phyloP scores from a whole-genome alignment of 345 rosid species.

The Reutealis trisperma region DNA sequence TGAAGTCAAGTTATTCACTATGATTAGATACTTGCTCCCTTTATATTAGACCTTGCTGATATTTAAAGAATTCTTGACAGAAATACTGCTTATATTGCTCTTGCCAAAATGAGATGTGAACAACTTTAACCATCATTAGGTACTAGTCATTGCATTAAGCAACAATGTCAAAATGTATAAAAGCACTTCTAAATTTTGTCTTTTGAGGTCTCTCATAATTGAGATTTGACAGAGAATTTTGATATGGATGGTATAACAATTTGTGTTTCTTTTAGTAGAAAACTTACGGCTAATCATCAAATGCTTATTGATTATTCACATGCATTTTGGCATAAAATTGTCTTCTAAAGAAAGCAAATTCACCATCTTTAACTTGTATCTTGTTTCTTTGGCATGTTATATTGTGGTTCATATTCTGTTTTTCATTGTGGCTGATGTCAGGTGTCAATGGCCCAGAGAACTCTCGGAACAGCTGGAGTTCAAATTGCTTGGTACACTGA shows the following conservation, averaged over 20 bases:
- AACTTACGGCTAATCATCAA: neutral
- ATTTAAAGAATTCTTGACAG: neutral
- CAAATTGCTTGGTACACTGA: conserved; percentile 77
- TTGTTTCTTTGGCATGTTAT: neutral
- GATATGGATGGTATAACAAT: neutral
- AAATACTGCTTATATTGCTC: neutral
- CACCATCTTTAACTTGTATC: neutral
- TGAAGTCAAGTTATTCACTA: neutral
- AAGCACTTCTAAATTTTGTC: neutral
- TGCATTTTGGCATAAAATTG: neutral
- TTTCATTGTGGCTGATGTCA: conserved; percentile 29
- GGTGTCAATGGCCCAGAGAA: conserved; percentile 96
- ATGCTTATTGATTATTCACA: neutral
- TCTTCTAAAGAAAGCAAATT: neutral
- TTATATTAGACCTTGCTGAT: neutral
- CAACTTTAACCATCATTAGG: neutral
- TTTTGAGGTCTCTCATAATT: neutral
- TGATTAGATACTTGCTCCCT: neutral
- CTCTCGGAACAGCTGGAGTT: conserved; percentile 81
- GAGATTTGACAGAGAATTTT: neutral
- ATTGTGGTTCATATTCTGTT: neutral
- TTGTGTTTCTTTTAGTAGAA: neutral
- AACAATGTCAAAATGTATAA: neutral
- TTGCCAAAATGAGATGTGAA: neutral
- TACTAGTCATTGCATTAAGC: neutral